These are phyloP conservation scores for Geotrichum citri-aurantii DNA, from an alignment of 1,139 yeast species.

Conservation along the genomic window DNA sequence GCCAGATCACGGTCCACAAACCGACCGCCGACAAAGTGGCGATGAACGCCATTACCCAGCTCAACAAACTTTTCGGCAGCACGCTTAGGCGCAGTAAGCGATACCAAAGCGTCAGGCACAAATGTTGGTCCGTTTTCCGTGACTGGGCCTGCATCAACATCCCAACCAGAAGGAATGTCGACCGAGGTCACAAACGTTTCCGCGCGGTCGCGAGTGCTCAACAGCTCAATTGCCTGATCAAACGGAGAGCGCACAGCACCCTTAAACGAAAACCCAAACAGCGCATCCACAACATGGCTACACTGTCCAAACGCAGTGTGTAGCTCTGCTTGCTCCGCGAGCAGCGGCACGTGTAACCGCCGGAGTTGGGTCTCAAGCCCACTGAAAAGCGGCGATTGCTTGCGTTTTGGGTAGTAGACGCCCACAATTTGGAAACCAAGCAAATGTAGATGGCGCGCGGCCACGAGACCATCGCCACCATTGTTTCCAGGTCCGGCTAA, in stretches of 20 bases:
- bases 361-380: slow-evolving; percentile 53
- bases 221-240: slow-evolving; percentile 47
- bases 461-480: slow-evolving; percentile 94
- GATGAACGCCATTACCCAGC: slow-evolving; percentile 7
- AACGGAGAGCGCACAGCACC: slow-evolving; percentile 87
- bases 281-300: slow-evolving; percentile 62
- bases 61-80: slow-evolving; percentile 53
- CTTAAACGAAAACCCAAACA: slow-evolving; percentile 89
- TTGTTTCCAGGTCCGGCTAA: slow-evolving; percentile 94
- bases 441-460: slow-evolving; percentile 80
- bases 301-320: slow-evolving; percentile 28
- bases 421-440: slow-evolving; percentile 68
- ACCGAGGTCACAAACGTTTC: slow-evolving; percentile 61
- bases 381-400: slow-evolving; percentile 35
- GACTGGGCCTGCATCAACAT: slow-evolving; percentile 79
- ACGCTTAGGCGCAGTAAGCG: slow-evolving; percentile 92
- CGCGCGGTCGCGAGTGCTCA: slow-evolving; percentile 35
- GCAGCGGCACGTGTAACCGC: slow-evolving; percentile 47
- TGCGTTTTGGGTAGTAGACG: slow-evolving; percentile 43
- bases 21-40: slow-evolving; percentile 87
- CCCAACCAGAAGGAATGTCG: slow-evolving; percentile 97
- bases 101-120: slow-evolving; percentile 61
- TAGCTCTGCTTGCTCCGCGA: slow-evolving; percentile 37
- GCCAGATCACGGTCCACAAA: slow-evolving; percentile 67
- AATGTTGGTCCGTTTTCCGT: slow-evolving; percentile 40